Conservation (phyloP, 140 eudicot species). For the Ambrosia hybrid region DNA sequence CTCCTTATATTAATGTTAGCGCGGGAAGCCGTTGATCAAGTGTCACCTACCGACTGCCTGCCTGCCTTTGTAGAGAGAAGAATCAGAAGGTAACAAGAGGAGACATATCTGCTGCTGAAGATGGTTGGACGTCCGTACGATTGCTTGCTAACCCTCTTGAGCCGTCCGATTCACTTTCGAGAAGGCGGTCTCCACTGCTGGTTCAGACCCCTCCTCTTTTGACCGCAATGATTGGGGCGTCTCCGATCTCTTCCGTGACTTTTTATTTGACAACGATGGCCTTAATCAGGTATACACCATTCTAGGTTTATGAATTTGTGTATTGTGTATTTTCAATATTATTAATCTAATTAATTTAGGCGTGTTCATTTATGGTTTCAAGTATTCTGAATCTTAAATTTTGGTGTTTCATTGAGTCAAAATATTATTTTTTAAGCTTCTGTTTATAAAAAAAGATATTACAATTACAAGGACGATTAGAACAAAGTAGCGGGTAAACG, state of each 20-base stretch:
- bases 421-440: too few relatives aligned
- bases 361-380: too few relatives aligned
- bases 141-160: constrained; percentile 85
- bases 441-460: too few relatives aligned
- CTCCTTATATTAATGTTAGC: constrained; percentile 23
- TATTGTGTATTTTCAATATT: too few relatives aligned
- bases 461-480: too few relatives aligned
- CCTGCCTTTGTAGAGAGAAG: not conserved
- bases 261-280: constrained; percentile 51
- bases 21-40: constrained; percentile 34
- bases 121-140: constrained; percentile 95
- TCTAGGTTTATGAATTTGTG: constrained; percentile 7
- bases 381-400: too few relatives aligned
- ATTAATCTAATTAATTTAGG: too few relatives aligned
- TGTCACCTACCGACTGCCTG: not conserved
- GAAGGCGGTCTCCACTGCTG: constrained; percentile 58
- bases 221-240: constrained; percentile 90
- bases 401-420: too few relatives aligned
- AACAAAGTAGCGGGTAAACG: too few relatives aligned
- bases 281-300: constrained; percentile 45
- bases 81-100: constrained; percentile 43
- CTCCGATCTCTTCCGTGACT: constrained; percentile 62
- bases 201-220: constrained; percentile 48
- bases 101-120: not conserved
- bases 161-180: constrained; percentile 91